Evolutionary conservation across 192 early-diverging fungal species (phyloP).

Genomic region (Kappamyces sp.): DNA sequence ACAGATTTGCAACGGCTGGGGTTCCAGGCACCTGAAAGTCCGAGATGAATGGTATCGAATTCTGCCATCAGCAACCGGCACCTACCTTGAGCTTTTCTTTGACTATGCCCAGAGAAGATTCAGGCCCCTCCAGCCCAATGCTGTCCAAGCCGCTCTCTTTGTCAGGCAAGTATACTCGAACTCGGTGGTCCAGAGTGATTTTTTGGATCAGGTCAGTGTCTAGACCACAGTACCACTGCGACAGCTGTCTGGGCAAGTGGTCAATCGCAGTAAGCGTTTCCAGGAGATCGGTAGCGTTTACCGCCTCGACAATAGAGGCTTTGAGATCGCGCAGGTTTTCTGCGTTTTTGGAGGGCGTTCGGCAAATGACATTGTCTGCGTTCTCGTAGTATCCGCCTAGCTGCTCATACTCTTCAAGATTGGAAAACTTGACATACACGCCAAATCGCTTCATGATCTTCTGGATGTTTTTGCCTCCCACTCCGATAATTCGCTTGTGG

Average conservation of each 20-base stretch:
- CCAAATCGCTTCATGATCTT: conserved; percentile 85
- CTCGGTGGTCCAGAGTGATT: conserved; percentile 50
- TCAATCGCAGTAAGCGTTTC: conserved; percentile 8
- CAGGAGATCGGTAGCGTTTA: conserved; percentile 17
- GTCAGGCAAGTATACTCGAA: conserved; percentile 58
- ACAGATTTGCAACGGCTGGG: conserved; percentile 19
- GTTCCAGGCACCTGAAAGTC: conserved; percentile 47
- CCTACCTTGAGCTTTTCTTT: conserved; percentile 45
- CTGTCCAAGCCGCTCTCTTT: conserved; percentile 56
- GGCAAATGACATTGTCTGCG: conserved; percentile 74
- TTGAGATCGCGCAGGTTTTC: conserved; percentile 56
- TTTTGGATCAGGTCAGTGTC: conserved; percentile 42
- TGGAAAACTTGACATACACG: conserved; percentile 83
- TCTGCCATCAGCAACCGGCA: conserved; percentile 15
- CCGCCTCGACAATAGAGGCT: conserved; percentile 59
- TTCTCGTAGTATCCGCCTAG: conserved; percentile 75
- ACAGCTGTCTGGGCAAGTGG: conserved; percentile 11
- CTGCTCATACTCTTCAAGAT: conserved; percentile 64
- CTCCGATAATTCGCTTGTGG: conserved; percentile 85
- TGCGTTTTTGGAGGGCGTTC: conserved; percentile 71
- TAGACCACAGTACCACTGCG: conserved; percentile 37
- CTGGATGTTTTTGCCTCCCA: conserved; percentile 83
- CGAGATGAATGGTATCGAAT: conserved; percentile 52
- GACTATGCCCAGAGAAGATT: conserved; percentile 49
- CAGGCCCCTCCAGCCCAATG: conserved; percentile 51